phyloP scores from a whole-genome alignment of 805 yeast genomes.

The Yarrowia sp. region DNA sequence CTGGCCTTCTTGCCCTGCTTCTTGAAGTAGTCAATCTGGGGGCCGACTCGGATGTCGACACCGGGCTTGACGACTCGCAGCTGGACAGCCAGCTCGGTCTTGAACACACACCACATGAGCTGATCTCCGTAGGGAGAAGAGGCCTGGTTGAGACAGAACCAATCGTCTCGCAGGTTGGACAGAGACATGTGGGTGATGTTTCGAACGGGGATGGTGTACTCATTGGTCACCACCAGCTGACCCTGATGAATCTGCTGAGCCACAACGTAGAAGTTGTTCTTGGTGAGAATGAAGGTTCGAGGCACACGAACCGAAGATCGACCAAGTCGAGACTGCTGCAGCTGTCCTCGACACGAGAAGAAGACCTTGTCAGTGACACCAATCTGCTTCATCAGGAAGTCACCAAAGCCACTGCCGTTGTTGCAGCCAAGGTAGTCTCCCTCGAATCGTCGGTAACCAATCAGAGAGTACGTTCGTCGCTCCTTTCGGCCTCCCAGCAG shows the following conservation, averaged over 20 bases:
- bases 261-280: constrained; percentile 60
- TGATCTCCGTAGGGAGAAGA: constrained; percentile 67
- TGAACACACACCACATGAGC: constrained; percentile 74
- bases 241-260: constrained; percentile 69
- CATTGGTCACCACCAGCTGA: constrained; percentile 58
- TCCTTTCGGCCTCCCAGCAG: constrained; percentile 75
- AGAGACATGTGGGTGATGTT: constrained; percentile 62
- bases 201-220: constrained; percentile 58
- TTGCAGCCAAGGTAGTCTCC: constrained; percentile 94
- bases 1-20: constrained; percentile 78
- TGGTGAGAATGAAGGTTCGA: constrained; percentile 69
- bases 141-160: constrained; percentile 72
- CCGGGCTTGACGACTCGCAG: constrained; percentile 60
- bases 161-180: constrained; percentile 82
- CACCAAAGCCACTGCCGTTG: constrained; percentile 71
- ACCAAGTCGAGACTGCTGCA: constrained; percentile 82
- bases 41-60: constrained; percentile 62
- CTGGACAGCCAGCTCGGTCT: constrained; percentile 82
- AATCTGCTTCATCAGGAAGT: constrained; percentile 63
- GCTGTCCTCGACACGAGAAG: constrained; percentile 81
- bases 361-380: constrained; percentile 67
- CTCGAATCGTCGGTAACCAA: constrained; percentile 84
- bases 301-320: constrained; percentile 80
- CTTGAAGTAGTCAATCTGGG: constrained; percentile 78
- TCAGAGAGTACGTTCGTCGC: constrained; percentile 80